Evolutionary conservation across 768 basidiomycete species (phyloP).

Genomic region (Grammothele lineata): DNA sequence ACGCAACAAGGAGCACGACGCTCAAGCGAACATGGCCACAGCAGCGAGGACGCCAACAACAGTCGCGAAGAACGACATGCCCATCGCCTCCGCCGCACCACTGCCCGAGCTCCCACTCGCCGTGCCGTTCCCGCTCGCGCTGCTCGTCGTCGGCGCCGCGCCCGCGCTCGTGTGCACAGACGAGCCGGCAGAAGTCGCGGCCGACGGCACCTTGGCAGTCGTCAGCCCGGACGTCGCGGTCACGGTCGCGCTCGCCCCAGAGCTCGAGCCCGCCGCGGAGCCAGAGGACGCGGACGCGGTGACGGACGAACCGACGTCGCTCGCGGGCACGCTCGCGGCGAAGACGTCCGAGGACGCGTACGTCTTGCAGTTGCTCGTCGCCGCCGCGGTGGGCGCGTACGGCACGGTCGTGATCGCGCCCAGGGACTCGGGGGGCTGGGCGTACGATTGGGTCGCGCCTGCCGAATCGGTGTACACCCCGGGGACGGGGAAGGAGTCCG

Average conservation of each 20-base stretch:
- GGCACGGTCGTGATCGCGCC: constrained; percentile 41
- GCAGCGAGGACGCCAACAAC: no score
- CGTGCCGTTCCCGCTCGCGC: no score
- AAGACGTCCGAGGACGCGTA: constrained; percentile 35
- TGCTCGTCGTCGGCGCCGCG: no score
- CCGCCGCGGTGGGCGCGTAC: constrained; percentile 35
- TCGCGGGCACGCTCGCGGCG: constrained; percentile 16
- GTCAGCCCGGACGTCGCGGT: no score
- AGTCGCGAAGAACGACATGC: no score
- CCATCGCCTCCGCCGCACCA: no score
- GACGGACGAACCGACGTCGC: constrained; percentile 6
- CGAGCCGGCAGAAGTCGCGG: no score
- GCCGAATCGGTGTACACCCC: constrained; percentile 41
- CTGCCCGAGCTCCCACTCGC: no score
- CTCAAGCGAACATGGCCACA: no score
- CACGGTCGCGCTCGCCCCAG: background rate
- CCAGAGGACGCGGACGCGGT: constrained; percentile 14
- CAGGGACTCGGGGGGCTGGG: constrained; percentile 44
- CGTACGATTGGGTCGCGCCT: constrained; percentile 41
- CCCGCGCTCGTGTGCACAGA: background rate
- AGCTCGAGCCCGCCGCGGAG: constrained; percentile 10
- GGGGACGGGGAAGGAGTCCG: constrained; percentile 59
- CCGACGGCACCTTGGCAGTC: no score
- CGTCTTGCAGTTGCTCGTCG: constrained; percentile 42
- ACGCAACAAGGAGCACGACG: no score